Base-by-base conservation (phyloP, 148 eudicot species). In the Camellia granthamiana region DNA sequence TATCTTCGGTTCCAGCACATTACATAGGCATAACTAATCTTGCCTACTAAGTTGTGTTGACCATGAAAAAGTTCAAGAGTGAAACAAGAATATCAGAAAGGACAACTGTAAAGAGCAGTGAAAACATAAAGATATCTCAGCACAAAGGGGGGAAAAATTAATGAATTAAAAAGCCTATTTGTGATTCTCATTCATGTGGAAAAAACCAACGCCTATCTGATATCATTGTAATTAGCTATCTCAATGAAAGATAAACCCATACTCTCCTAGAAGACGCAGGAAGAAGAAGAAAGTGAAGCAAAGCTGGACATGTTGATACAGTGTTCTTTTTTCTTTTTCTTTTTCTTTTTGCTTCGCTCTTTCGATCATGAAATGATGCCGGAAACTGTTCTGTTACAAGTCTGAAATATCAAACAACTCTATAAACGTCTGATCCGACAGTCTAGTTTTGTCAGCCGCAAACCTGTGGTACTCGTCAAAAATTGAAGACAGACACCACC, bases 391-490 rank as follows among this genome's bases (percentile, higher is more conserved):
- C 73, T 84, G 79, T 65, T 78, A 81, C 70, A 88, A 82, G 85
- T 85, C 76, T 1, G 90, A 86, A 49, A 82, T 69, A 77, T 88
- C 90, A 14, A 88, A 88, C 83, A 84, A 75, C 78, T 88, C 90
- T 7, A 88, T 83, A 75, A 88, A 88, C 73, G 88, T 84, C 84
- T 86, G 90, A 74, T 88, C 90, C 23, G 87, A 84, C 21, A 88
- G 68, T 80, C 88, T 88, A 62, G 88, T 83, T 80, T 88, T 88
- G 9, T 82, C 84, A 19, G 85, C 91, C 4, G 93, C 90, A 75
- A 81, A 88, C 60, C 88, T 63, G 73, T 84, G 93, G 71, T 90
- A 90, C 88, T 90, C 93, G 14, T 90, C 93, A 43, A 87, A 88
- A 67, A 88, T 84, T 7, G 93, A 85, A 21, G 87, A 85, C 63